Base-by-base conservation (phyloP, 768 basidiomycete species). In the Termitomyces sp. region DNA sequence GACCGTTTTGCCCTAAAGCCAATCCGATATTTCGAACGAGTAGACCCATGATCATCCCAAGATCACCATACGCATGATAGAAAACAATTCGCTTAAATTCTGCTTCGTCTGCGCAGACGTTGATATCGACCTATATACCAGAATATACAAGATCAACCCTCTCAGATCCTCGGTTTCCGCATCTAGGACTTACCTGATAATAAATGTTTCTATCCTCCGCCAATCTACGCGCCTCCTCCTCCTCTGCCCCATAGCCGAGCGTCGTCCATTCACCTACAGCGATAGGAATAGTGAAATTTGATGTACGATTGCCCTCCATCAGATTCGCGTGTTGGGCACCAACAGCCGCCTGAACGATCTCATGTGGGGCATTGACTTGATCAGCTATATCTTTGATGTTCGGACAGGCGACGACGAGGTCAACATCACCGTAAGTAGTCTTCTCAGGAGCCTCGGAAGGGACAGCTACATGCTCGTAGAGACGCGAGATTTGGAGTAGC, bases 391-490 rank as follows among this genome's bases (percentile, higher is more conserved):
- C 64, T 7, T 36, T 18, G 20, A 46, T 43, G 33, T 64, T 72
- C 8, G 87, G 82, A n/a, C 65, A 61, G 37, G 79, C 75, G 4
- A 88, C 88, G 22, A 87, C 69, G 51, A 89, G 81, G 67, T 91
- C 89, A 24, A 91, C 65, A 65, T 91, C 89, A 1, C 89, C 89
- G 60, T 87, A 75, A 67, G 85, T 83, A 0, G 53, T 44, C 67
- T 91, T 91, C 61, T 79, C 83, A 14, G 88, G 89, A 9, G 81
- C 84, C 69, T 89, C 88, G 7, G 65, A 66, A 1, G 89, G 87
- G 3, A 85, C 77, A 13, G 73, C 74, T 22, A 87, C 86, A 53
- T 75, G 63, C 1, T 68, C 56, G 64, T 84, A 91, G 20, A 86
- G 70, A 8, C 71, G 63, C 39, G 71, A 63, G 32, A 91, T 67